A percentile compares a stretch with the other conserved stretches of the same genome.
These are phyloP conservation scores for Clavariopsis aquatica DNA, from an alignment of 495 filamentous ascomycete genomes.

Conservation along the genomic window DNA sequence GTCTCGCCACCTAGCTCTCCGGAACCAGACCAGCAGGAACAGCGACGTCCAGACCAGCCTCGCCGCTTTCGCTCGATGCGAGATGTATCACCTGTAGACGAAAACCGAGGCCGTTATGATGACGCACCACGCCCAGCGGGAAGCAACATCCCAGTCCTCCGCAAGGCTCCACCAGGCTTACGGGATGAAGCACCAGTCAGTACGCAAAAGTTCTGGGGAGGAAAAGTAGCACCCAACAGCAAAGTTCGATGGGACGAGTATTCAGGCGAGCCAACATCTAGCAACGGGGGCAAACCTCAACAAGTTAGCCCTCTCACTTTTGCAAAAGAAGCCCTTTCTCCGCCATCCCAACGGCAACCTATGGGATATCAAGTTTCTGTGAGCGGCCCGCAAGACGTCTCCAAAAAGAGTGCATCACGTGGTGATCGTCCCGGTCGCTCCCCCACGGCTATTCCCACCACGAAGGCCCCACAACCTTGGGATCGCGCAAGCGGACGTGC, in stretches of 20 bases:
- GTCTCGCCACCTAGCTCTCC: conserved; percentile 39
- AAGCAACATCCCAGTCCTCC: conserved; percentile 37
- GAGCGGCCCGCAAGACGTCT: conserved; percentile 32
- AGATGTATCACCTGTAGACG: conserved; percentile 39
- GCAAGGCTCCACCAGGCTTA: conserved; percentile 18
- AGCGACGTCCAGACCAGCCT: conserved; percentile 14
- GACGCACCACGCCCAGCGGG: not conserved
- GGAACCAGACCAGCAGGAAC: conserved; percentile 19
- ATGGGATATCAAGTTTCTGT: conserved; percentile 39
- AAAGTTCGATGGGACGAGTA: conserved; percentile 53
- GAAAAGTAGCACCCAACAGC: conserved; percentile 29
- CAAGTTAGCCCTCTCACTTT: conserved; percentile 38
- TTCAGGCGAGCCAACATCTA: conserved; percentile 53
- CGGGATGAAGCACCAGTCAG: conserved; percentile 4
- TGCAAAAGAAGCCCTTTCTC: conserved; percentile 15
- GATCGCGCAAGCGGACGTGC: conserved; percentile 54
- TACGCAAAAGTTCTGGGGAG: conserved; percentile 34
- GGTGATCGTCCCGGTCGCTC: conserved; percentile 6
- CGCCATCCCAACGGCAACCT: conserved; percentile 1
- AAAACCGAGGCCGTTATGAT: conserved; percentile 12
- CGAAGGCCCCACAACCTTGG: conserved; percentile 51
- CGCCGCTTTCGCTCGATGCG: conserved; percentile 35
- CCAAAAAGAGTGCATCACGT: conserved; percentile 24
- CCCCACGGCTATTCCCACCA: not conserved
- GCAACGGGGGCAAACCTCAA: conserved; percentile 41